Conservation (phyloP, 345 rosid genomes). For the Eucalyptus coolabah region DNA sequence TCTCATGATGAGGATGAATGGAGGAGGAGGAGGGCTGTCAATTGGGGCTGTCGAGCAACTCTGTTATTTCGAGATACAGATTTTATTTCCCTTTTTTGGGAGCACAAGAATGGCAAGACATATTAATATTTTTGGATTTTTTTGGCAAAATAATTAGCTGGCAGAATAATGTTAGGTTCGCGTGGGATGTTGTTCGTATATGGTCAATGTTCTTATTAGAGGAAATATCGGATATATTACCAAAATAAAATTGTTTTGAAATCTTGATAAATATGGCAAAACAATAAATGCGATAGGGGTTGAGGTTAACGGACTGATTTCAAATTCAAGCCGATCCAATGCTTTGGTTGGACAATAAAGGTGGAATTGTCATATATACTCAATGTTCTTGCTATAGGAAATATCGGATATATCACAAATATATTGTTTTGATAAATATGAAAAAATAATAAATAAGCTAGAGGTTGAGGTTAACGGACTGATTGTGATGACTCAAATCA, state of each 20-base stretch:
- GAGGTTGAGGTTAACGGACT: neutral
- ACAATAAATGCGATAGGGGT: neutral
- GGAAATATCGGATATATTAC: neutral
- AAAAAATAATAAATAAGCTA: neutral
- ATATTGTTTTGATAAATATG: too few species aligned
- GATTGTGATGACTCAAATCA: neutral
- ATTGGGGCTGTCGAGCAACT: neutral
- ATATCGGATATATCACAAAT: too few species aligned
- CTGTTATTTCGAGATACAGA: neutral
- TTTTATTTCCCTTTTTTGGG: neutral
- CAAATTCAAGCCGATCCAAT: neutral
- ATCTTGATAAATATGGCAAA: neutral
- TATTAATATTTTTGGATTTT: neutral
- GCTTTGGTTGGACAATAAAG: neutral
- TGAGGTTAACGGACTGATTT: neutral
- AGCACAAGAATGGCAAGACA: neutral
- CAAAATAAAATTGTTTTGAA: neutral
- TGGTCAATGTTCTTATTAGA: neutral
- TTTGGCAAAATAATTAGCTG: neutral
- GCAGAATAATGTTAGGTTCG: neutral
- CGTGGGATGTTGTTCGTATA: neutral
- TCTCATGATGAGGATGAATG: neutral
- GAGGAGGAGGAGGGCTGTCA: neutral
- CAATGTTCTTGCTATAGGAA: neutral
- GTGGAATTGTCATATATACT: neutral